These are phyloP conservation scores for Trichosanthes cucumerina DNA, from an alignment of 306 rosid genomes.

Conservation along the genomic window DNA sequence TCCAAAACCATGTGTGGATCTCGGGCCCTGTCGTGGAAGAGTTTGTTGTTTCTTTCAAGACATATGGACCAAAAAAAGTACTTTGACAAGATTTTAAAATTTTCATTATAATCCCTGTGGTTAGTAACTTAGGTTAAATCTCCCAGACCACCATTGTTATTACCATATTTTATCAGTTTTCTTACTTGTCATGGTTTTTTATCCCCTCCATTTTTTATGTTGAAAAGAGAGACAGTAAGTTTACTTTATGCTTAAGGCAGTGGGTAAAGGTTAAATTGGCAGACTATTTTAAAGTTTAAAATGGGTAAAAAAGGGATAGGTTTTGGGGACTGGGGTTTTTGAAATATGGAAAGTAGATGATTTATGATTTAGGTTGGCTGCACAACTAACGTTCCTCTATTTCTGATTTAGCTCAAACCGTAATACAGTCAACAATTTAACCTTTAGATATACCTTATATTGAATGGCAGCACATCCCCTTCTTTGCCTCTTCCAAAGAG, in stretches of 20 bases:
- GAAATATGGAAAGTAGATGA: not conserved
- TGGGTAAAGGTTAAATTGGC: not conserved
- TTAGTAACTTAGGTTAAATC: not conserved
- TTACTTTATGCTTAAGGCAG: not conserved
- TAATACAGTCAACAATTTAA: not conserved
- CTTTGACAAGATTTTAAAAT: not conserved
- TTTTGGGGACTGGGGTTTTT: not conserved
- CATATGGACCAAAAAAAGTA: too few species aligned
- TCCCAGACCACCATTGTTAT: not conserved
- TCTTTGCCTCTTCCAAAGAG: not conserved
- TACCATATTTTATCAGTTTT: not conserved
- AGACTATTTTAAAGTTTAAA: not conserved
- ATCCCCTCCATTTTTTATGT: not conserved
- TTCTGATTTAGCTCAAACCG: not conserved
- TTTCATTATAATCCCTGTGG: not conserved
- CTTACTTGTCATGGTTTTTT: not conserved
- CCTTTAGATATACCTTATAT: not conserved
- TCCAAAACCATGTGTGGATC: too few species aligned
- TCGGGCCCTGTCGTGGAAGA: too few species aligned
- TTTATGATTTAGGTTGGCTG: not conserved
- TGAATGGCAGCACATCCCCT: not conserved
- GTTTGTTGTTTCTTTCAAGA: too few species aligned
- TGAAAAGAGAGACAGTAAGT: not conserved
- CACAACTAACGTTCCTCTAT: not conserved
- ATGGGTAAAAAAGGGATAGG: not conserved